phyloP scores from a whole-genome alignment of 345 rosid genomes.

The Populus pruinosa region DNA sequence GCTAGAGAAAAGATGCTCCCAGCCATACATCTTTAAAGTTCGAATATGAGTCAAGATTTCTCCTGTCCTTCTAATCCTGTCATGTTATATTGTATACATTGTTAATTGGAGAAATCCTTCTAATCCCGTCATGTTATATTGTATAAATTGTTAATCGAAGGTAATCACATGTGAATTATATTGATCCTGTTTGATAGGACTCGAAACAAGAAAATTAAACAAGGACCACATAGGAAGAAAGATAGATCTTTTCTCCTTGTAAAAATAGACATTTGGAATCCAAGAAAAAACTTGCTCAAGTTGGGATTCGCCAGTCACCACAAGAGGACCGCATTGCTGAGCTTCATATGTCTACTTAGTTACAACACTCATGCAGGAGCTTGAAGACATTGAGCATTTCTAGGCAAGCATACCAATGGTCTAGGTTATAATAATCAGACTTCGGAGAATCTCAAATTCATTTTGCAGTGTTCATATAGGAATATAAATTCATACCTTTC shows the following conservation, averaged over 20 bases:
- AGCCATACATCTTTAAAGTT: conserved; percentile 81
- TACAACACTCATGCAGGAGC: neutral
- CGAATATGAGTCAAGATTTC: conserved; percentile 80
- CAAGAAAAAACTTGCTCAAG: neutral
- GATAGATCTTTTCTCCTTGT: neutral
- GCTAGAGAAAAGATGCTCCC: conserved; percentile 79
- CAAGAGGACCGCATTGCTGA: neutral
- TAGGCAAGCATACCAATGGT: neutral
- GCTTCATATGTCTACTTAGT: neutral
- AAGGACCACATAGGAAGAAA: neutral
- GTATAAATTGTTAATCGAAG: conserved; percentile 7
- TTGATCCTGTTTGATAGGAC: neutral
- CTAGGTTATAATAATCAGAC: neutral
- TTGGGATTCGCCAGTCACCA: neutral
- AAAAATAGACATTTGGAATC: neutral
- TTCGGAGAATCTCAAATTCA: neutral
- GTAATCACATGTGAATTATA: neutral
- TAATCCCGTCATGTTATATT: conserved; percentile 51
- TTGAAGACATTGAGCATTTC: neutral
- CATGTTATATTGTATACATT: conserved; percentile 15
- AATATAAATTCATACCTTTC: conserved; percentile 57
- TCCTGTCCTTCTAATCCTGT: conserved; percentile 85
- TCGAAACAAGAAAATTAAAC: neutral
- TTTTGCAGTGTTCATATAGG: neutral
- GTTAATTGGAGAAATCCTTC: conserved; percentile 34